Base-by-base conservation (phyloP, 2,329 filamentous ascomycete species). In the Colletotrichum cuscutae region DNA sequence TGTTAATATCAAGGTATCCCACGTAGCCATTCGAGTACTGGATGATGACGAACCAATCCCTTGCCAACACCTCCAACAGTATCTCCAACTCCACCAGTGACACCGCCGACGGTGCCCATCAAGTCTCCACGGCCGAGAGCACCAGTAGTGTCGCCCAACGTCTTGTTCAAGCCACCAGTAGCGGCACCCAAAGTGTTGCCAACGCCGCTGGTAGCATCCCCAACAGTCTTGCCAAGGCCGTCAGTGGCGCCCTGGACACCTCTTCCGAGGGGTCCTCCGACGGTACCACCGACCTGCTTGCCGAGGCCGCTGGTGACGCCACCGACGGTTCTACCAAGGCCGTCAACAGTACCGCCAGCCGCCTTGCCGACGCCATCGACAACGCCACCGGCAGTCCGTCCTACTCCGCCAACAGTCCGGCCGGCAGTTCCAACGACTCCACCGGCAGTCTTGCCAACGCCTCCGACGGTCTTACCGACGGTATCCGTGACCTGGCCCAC, bases 41-140 rank as follows among this genome's bases (percentile, higher is more conserved):
- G 15, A 46, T 22, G 11, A 5, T 7, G 22, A 57, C 66, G 46
- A 30, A 73, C 71, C 54, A 73, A 42, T 65, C 71, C 71, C 56
- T 73, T 73, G 37, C 71, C 71, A 13, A 73, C 71, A 8, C 71
- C 71, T 4, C 71, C 71, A 4, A 73, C 71, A 11, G 71, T 73
- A n/a, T 73, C 37, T 3, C 71, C 71, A 11, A 73, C 56, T 11
- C 71, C 71, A 1, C 37, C 15, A 2, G 71, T 73, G 6, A 61
- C 71, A 7, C 71, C 71, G 5, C 71, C 71, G 3, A 73, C 60
- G 1, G 71, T 71, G 32, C 71, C 71, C 46, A 65, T 28, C 19
- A 73, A 22, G 1, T 73, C 71, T 3, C 71, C 71, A 12, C 37
- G 54, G 12, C 71, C 71, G 30, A 73, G 71, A 1, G 71, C 71